A percentile compares a stretch with the other conserved stretches of the same genome.
These are phyloP conservation scores for Funneliformis caledonium DNA, from an alignment of 371 early-diverging fungal genomes.

Conservation along the genomic window DNA sequence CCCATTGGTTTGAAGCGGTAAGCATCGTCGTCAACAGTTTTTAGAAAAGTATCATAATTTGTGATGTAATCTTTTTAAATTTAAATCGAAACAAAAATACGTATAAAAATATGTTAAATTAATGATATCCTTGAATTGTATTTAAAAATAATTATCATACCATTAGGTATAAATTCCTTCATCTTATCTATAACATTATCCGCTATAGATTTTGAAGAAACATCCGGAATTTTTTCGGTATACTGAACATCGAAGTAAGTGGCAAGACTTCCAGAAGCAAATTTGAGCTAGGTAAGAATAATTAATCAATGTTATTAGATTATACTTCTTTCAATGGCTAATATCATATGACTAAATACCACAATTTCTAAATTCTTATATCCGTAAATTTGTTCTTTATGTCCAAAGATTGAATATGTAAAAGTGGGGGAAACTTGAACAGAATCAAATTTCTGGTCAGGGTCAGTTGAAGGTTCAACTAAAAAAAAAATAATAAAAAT, in stretches of 20 bases:
- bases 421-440: constrained; percentile 68
- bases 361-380: constrained; percentile 80
- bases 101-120: background rate
- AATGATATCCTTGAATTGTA: too few species aligned
- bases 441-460: constrained; percentile 41
- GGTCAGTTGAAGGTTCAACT: constrained; percentile 40
- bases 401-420: constrained; percentile 92
- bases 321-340: constrained; percentile 45
- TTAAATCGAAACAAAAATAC: background rate
- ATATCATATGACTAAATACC: constrained; percentile 9
- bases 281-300: constrained; percentile 61
- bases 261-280: constrained; percentile 77
- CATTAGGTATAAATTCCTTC: constrained; percentile 53
- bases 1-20: constrained; percentile 69
- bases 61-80: constrained; percentile 52
- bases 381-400: constrained; percentile 85
- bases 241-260: constrained; percentile 70
- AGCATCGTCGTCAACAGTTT: constrained; percentile 63
- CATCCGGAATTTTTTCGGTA: constrained; percentile 50
- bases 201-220: constrained; percentile 37
- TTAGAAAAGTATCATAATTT: constrained; percentile 65
- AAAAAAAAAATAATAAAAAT: background rate
- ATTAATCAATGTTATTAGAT: background rate
- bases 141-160: constrained; percentile 43
- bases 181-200: constrained; percentile 56